Conservation (phyloP, 352 stramenopile species). For the Globisporangium emineosum region DNA sequence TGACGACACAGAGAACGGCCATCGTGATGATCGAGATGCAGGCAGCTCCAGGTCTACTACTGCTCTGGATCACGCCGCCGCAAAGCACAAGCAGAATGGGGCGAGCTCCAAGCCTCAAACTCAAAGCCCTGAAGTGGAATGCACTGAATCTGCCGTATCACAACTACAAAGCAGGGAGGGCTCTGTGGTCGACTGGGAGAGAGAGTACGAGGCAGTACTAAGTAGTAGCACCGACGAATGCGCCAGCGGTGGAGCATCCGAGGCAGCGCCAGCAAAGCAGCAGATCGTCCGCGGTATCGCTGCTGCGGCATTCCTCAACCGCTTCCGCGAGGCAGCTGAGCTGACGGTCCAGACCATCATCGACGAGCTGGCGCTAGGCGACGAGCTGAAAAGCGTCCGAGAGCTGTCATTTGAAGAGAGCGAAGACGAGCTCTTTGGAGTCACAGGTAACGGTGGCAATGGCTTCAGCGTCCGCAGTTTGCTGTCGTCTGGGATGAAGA, state of each 20-base stretch:
- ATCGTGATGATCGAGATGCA: no score
- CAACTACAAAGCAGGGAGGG: not conserved
- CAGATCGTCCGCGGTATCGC: conserved; percentile 20
- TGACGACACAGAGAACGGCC: not conserved
- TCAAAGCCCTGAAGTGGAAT: not conserved
- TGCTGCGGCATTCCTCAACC: conserved; percentile 27
- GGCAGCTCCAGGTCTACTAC: not conserved
- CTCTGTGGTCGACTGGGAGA: not conserved
- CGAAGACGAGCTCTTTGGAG: not conserved
- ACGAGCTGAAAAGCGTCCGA: conserved; percentile 18
- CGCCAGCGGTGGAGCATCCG: not conserved
- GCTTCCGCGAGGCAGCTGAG: conserved; percentile 42
- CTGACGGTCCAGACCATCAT: conserved; percentile 29
- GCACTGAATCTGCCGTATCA: not conserved
- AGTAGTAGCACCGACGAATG: not conserved
- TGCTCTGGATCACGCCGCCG: not conserved
- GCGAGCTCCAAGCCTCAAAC: no score
- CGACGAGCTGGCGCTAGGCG: conserved; percentile 28
- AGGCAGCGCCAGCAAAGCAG: not conserved
- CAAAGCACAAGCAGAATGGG: not conserved
- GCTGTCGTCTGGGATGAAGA: conserved; percentile 13
- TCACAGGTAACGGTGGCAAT: not conserved
- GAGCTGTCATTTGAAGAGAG: not conserved
- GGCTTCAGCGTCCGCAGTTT: not conserved
- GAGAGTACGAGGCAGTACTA: conserved; percentile 8